These are phyloP conservation scores for Leccinum laetum DNA, from an alignment of 1,284 basidiomycete species.

Conservation along the genomic window DNA sequence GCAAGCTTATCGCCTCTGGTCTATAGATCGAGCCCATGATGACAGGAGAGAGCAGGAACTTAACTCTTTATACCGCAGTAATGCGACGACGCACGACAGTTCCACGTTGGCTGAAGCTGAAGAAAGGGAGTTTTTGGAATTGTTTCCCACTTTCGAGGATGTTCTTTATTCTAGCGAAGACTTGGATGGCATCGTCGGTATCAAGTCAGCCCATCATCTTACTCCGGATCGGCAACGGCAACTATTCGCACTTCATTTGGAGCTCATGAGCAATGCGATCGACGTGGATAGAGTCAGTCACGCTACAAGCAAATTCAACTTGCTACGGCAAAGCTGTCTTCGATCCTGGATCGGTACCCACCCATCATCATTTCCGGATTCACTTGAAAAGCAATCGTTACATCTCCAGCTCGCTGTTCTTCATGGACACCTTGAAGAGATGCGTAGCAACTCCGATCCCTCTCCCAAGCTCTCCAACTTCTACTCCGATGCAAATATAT, in stretches of 20 bases:
- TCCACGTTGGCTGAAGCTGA: slow-evolving; percentile 76
- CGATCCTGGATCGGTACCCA: slow-evolving; percentile 21
- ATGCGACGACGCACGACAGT: slow-evolving; percentile 57
- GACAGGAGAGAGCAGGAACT: slow-evolving; percentile 65
- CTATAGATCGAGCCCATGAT: slow-evolving; percentile 74
- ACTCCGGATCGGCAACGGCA: slow-evolving; percentile 23
- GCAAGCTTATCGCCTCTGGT: slow-evolving; percentile 80
- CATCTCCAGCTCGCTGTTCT: slow-evolving; percentile 30
- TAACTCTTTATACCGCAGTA: slow-evolving; percentile 80
- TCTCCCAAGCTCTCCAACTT: slow-evolving; percentile 60
- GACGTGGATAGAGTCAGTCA: neutral
- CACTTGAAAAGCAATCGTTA: slow-evolving; percentile 26
- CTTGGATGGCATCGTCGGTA: slow-evolving; percentile 8
- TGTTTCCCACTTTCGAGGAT: slow-evolving; percentile 87
- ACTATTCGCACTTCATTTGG: slow-evolving; percentile 27
- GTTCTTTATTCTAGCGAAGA: slow-evolving; percentile 40
- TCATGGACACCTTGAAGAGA: slow-evolving; percentile 24
- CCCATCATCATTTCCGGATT: slow-evolving; percentile 20
- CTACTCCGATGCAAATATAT: slow-evolving; percentile 75
- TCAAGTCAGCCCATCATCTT: slow-evolving; percentile 20
- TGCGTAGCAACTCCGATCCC: slow-evolving; percentile 10
- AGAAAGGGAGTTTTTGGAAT: slow-evolving; percentile 75
- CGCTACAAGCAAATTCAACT: slow-evolving; percentile 15
- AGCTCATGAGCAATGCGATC: slow-evolving; percentile 17
- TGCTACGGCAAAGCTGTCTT: slow-evolving; percentile 21